Evolutionary conservation across 2,329 filamentous ascomycete genomes (phyloP), one percentile per base, ranked within the genome.

Genomic region (Claviceps capensis): DNA sequence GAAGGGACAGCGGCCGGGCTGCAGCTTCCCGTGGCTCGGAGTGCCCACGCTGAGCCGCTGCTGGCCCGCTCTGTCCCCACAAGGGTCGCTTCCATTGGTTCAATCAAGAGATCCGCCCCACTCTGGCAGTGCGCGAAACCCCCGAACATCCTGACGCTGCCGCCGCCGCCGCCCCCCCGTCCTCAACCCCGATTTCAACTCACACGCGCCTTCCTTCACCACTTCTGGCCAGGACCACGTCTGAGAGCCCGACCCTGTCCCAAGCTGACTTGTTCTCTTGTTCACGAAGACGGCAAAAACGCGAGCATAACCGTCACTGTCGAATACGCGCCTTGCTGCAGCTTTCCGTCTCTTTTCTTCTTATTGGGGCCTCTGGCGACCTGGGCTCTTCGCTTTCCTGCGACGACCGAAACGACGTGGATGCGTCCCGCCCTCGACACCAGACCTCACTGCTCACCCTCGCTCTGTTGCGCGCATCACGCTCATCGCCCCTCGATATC

Each of bases 391-490:
- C 9, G 26, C 45, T 48, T 36, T 48, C 26, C 50, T 51, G 22
- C 41, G 36, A 36, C 19, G 45, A 38, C 40, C 47, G 30, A 22
- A 46, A 30, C 26, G 26, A 30, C 26, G 26, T 30, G 22, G 22
- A 22, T 22, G 26, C 26, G 7, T 30, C 26, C 26, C 49, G 46
- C 51, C 52, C 53, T 57, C 56, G 54, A 52, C 57, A 46, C 59
- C 53, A 30, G 26, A 7, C 45, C 54, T 53, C 52, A 47, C 6
- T 43, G 41, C 41, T 22, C 22, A 49, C 54, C 38, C 16, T 41
- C 38, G 38, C 38, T n/a, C 8, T 19, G 19, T 48, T 53, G 52
- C 60, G 47, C 46, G 36, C 41, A 43, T 37, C 19, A 22, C 43
- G 19, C 13, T 42, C 52, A 30, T 37, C 43, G 48, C 30, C 17